Evolutionary conservation across 306 rosid genomes (phyloP), one percentile per base, ranked within the genome.

Genomic region (Rosa rugosa): DNA sequence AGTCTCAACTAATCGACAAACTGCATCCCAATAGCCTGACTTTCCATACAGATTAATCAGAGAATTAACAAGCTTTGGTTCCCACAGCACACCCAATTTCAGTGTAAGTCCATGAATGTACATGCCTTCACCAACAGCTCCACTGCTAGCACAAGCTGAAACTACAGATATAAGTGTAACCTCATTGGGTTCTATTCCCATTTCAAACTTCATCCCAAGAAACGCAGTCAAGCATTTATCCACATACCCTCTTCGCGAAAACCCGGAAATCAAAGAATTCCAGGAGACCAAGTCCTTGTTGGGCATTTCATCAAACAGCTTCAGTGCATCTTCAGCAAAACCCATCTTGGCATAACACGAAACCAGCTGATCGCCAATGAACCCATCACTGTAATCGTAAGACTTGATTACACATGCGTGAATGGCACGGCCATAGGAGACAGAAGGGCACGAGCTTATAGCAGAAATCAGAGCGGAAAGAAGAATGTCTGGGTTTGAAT

Each of bases 211-310:
- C 87, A 90, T 82, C 57, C 23, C 72, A 23, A 40, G 81, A 79
- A 90, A 85, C 70, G 81, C 85, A 81, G 44, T 65, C 64, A 90
- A 77, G 77, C 92, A 89, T 76, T 74, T 75, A 45, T 80, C 82
- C 69, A 88, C 75, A 17, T 56, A 80, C 16, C 90, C 87, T 69
- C 70, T 85, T 72, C 79, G 84, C 0, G 91, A 85, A 80, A 87
- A 86, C 75, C 94, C 89, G 0, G 94, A 87, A 84, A 92, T 84
- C 80, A 92, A 82, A 49, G 93, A 89, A 71, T 92, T 92, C 96
- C 96, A 89, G 10, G 96, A 88, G 64, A 89, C 81, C 70, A 82
- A 64, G 80, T 90, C 97, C 78, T 78, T 93, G 11, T 84, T 56
- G 27, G 90, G 89, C 81, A 89, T 81, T 84, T 91, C 94, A 64